phyloP scores from a whole-genome alignment of 202 grass and related monocot species.

The Panicum virgatum region DNA sequence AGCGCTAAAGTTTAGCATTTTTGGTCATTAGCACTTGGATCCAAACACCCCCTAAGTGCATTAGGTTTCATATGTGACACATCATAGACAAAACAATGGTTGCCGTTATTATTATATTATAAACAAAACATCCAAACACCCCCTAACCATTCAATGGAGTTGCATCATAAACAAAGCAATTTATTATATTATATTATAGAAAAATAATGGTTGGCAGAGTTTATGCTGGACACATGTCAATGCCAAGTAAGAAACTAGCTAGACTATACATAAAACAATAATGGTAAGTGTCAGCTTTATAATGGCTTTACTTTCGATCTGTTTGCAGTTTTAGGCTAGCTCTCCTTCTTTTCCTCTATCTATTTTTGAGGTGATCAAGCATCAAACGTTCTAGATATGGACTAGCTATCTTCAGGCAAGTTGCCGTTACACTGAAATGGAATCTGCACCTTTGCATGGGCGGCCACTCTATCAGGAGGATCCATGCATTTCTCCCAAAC shows the following conservation, averaged over 20 bases:
- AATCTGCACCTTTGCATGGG: not conserved
- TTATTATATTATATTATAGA: not conserved
- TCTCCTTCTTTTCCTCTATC: not conserved
- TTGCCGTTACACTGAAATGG: not conserved
- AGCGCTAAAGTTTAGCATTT: too few relatives aligned
- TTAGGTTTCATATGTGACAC: constrained; percentile 49
- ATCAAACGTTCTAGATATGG: constrained; percentile 22
- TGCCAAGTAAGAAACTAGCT: not conserved
- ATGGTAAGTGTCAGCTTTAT: not conserved
- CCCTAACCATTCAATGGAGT: too few relatives aligned
- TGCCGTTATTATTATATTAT: constrained; percentile 11
- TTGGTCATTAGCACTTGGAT: too few relatives aligned
- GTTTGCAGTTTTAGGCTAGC: constrained; percentile 10
- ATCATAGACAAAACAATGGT: not conserved
- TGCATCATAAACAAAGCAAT: not conserved
- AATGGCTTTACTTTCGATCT: not conserved
- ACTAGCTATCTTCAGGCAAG: constrained; percentile 7
- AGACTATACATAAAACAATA: not conserved
- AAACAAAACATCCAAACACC: too few relatives aligned
- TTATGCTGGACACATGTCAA: not conserved
- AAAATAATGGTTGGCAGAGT: not conserved
- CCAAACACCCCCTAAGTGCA: too few relatives aligned
- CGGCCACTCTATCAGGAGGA: not conserved
- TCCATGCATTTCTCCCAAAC: constrained; percentile 17
- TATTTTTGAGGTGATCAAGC: constrained; percentile 19